phyloP scores from a whole-genome alignment of 2,329 filamentous ascomycete genomes.

The Daldinia sp. region DNA sequence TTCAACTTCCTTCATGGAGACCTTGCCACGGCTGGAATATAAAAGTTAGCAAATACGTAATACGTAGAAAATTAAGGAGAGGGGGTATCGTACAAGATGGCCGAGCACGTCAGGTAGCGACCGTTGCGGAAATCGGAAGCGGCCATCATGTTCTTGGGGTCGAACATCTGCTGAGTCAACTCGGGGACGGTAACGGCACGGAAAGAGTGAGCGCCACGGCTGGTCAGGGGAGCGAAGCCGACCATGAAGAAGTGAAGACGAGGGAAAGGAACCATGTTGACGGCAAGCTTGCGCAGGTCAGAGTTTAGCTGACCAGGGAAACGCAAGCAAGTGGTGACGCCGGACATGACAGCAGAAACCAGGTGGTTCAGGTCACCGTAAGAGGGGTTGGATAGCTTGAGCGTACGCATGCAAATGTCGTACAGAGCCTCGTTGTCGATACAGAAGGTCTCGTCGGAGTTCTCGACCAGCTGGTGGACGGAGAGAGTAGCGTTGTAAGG shows the following conservation, averaged over 20 bases:
- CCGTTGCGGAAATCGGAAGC: conserved; percentile 99
- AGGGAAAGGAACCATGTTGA: conserved; percentile 99
- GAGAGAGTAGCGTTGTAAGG: conserved; percentile 99
- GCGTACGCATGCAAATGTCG: conserved; percentile 99
- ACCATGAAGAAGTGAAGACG: conserved; percentile 99
- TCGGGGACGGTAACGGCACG: conserved; percentile 96
- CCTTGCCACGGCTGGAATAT: conserved; percentile 82
- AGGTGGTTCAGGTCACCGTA: conserved; percentile 99
- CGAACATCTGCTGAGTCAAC: conserved; percentile 99
- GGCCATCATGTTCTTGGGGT: conserved; percentile 99
- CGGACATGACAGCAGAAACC: conserved; percentile 99
- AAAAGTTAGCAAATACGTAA: conserved; percentile 40
- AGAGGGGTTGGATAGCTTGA: conserved; percentile 98
- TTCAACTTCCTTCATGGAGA: conserved; percentile 99
- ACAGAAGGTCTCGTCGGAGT: conserved; percentile 99
- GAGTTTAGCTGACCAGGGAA: conserved; percentile 99
- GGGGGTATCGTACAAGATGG: conserved; percentile 79
- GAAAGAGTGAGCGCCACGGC: conserved; percentile 91
- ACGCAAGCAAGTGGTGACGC: conserved; percentile 96
- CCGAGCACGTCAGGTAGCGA: conserved; percentile 98
- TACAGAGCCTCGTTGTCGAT: conserved; percentile 99
- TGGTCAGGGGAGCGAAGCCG: conserved; percentile 97
- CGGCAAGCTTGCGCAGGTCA: conserved; percentile 97
- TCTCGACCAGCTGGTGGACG: conserved; percentile 98
- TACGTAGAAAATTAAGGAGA: background rate